Conservation (phyloP, 2,329 filamentous ascomycete species). For the Colletotrichum sp. region DNA sequence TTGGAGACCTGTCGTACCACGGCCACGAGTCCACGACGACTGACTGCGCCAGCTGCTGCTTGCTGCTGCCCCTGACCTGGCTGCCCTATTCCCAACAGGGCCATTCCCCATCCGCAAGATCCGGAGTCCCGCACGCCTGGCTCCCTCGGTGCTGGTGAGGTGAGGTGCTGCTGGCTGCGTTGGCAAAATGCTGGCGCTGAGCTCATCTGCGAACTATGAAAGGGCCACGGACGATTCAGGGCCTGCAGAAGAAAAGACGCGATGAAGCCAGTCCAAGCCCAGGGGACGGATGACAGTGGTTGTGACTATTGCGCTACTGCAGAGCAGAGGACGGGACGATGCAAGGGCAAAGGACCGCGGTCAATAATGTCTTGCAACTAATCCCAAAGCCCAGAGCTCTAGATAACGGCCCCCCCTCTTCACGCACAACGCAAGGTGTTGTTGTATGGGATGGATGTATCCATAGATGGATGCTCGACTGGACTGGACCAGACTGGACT, state of each 20-base stretch:
- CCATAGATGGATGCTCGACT: not conserved
- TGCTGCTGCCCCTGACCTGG: conserved; percentile 11
- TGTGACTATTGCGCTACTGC: not conserved
- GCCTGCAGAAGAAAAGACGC: not conserved
- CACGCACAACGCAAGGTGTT: not conserved
- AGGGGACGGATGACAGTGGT: not conserved
- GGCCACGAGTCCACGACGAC: not conserved
- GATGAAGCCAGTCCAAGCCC: not conserved
- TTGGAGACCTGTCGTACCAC: not conserved
- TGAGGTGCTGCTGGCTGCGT: not conserved
- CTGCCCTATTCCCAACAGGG: not conserved
- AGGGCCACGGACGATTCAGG: not conserved
- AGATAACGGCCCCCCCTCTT: not conserved
- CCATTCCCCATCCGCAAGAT: not conserved
- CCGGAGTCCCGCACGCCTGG: not conserved
- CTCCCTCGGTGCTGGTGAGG: not conserved
- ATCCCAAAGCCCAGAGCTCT: not conserved
- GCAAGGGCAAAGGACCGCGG: conserved; percentile 2
- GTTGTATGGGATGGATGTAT: not conserved
- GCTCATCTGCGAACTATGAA: not conserved
- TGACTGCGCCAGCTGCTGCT: not conserved
- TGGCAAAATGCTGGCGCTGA: not conserved
- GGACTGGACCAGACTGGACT: not conserved
- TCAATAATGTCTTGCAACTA: not conserved
- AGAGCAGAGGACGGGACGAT: not conserved